Evolutionary conservation across 2,329 filamentous ascomycete genomes (phyloP).

Genomic region (Microdochium paspali): DNA sequence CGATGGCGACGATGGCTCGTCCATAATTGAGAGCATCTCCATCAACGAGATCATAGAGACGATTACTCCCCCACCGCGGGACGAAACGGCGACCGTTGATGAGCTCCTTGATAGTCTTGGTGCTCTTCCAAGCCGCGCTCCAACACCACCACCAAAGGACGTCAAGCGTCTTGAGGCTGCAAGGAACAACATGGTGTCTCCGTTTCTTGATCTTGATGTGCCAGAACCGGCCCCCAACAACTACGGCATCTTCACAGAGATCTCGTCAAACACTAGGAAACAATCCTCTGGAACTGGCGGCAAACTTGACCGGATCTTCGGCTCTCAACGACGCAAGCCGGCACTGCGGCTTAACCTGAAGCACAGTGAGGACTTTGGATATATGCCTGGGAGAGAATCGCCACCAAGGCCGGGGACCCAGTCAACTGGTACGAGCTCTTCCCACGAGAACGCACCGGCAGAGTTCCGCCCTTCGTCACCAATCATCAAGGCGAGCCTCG

Average conservation of each 20-base stretch:
- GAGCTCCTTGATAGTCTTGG: not conserved
- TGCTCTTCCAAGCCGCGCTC: slow-evolving; percentile 15
- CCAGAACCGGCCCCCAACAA: slow-evolving; percentile 7
- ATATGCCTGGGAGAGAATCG: not conserved
- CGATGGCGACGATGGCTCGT: not conserved
- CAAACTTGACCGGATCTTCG: not conserved
- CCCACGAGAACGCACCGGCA: not conserved
- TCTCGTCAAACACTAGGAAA: slow-evolving; percentile 7
- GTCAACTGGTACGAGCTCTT: slow-evolving; percentile 11
- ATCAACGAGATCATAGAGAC: slow-evolving; percentile 10
- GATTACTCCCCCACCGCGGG: not conserved
- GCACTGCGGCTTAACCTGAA: not conserved
- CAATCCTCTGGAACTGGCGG: not conserved
- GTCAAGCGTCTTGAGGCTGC: slow-evolving; percentile 15
- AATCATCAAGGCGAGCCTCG: slow-evolving; percentile 17
- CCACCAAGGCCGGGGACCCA: slow-evolving; percentile 9
- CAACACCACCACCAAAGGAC: slow-evolving; percentile 22
- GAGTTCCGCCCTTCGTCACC: slow-evolving; percentile 13
- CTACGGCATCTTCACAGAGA: slow-evolving; percentile 15
- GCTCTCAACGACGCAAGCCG: slow-evolving; percentile 3
- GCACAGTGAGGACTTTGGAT: not conserved
- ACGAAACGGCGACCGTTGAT: not conserved
- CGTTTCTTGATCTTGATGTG: slow-evolving; percentile 9
- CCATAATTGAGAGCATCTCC: not conserved
- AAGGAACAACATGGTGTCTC: slow-evolving; percentile 13